phyloP scores from a whole-genome alignment of 768 basidiomycete species.

The Hirschioporus abietinus region DNA sequence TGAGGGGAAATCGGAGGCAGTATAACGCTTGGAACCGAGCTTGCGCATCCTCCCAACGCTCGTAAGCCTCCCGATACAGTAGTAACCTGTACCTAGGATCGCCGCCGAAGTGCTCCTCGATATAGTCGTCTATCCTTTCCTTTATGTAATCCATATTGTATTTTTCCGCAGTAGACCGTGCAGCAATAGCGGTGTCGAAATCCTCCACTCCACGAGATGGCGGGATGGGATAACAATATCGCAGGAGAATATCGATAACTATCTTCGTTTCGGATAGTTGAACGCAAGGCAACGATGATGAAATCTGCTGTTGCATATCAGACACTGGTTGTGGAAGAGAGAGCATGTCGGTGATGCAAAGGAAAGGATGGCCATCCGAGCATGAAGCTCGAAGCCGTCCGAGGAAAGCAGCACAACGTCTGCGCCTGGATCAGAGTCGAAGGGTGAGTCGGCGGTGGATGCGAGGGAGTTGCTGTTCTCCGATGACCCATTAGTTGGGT shows the following conservation, averaged over 20 bases:
- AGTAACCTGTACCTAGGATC: not conserved
- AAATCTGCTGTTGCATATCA: not conserved
- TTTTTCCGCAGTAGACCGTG: constrained; percentile 16
- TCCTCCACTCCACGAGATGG: not conserved
- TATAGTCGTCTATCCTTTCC: not conserved
- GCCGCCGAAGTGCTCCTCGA: not conserved
- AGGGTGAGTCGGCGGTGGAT: not conserved
- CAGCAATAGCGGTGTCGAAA: constrained; percentile 1
- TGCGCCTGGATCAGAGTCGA: constrained; percentile 5
- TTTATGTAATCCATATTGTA: constrained; percentile 17
- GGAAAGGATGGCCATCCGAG: not conserved
- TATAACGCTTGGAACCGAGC: not conserved
- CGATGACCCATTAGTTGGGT: not conserved
- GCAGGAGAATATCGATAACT: constrained; percentile 10
- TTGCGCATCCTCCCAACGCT: not conserved
- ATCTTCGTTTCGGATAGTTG: not conserved
- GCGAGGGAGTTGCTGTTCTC: too few species aligned
- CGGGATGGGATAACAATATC: constrained; percentile 14
- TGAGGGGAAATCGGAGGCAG: not conserved
- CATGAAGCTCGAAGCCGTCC: constrained; percentile 2
- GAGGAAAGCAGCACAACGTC: constrained; percentile 8
- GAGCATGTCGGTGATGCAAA: constrained; percentile 1
- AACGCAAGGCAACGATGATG: not conserved
- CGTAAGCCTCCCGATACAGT: not conserved
- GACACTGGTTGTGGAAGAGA: constrained; percentile 3